phyloP scores from a whole-genome alignment of 2,329 filamentous ascomycete species.

The Setomelanomma holmii region DNA sequence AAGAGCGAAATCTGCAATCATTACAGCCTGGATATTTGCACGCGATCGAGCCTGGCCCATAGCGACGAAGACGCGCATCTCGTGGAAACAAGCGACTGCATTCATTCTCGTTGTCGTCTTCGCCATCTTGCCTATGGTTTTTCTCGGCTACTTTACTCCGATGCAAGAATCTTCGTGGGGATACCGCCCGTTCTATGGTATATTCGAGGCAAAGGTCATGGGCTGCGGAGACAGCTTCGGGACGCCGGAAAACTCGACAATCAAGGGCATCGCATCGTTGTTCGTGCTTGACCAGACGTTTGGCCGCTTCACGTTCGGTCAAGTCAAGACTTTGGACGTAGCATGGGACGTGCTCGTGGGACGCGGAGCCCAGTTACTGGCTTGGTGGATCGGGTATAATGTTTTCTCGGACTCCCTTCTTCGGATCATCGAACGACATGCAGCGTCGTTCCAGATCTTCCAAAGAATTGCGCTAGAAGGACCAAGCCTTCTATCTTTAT shows the following conservation, averaged over 20 bases:
- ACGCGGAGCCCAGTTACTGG: constrained; percentile 40
- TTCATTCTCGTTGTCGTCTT: constrained; percentile 11
- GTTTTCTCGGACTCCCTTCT: constrained; percentile 46
- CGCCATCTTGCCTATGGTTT: constrained; percentile 15
- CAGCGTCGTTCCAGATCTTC: constrained; percentile 44
- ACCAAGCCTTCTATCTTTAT: constrained; percentile 26
- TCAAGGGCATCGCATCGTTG: constrained; percentile 32
- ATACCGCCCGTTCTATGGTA: constrained; percentile 5
- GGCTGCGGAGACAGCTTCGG: constrained; percentile 15
- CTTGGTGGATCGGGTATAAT: constrained; percentile 37
- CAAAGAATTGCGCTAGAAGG: constrained; percentile 41
- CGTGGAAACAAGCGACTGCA: constrained; percentile 16
- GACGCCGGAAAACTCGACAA: constrained; percentile 17
- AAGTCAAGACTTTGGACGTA: constrained; percentile 46
- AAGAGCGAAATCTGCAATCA: background rate
- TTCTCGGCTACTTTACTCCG: constrained; percentile 15
- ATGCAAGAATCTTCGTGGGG: background rate
- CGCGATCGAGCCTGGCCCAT: background rate
- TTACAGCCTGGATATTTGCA: background rate
- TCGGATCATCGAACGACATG: constrained; percentile 43
- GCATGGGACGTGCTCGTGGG: constrained; percentile 46
- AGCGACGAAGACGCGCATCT: background rate
- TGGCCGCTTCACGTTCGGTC: constrained; percentile 36
- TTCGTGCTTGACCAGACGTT: constrained; percentile 38
- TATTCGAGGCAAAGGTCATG: constrained; percentile 23